Percentiles rank a stretch among this genome's conserved stretches.
phyloP scores from a whole-genome alignment of 2,329 filamentous ascomycete genomes.

The Alternaria sp. region DNA sequence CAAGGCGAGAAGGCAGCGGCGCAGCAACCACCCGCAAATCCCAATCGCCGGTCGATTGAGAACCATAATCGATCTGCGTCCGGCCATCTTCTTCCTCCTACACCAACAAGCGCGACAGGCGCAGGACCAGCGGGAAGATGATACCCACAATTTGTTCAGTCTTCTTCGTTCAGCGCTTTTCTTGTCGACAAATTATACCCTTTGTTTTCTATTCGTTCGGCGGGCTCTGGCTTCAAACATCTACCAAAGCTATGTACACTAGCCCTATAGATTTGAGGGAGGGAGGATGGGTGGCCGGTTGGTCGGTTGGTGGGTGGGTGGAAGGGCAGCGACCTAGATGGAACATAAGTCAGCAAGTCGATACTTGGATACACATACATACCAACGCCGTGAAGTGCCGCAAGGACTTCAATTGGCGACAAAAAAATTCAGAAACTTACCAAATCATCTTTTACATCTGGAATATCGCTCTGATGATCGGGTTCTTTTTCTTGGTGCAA shows the following conservation, averaged over 20 bases:
- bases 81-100: slow-evolving; percentile 44
- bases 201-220: slow-evolving; percentile 33
- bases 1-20: slow-evolving; percentile 49
- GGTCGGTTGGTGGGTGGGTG: background rate
- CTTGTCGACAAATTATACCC: slow-evolving; percentile 41
- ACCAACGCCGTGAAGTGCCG: slow-evolving; percentile 13
- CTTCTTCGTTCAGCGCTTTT: slow-evolving; percentile 16
- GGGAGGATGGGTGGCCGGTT: background rate
- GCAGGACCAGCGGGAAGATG: slow-evolving; percentile 13
- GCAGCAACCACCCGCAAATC: slow-evolving; percentile 32
- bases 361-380: slow-evolving; percentile 20
- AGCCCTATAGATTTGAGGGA: slow-evolving; percentile 10
- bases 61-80: slow-evolving; percentile 47
- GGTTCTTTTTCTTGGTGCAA: background rate
- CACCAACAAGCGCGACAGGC: slow-evolving; percentile 28
- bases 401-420: background rate
- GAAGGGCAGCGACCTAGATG: slow-evolving; percentile 18
- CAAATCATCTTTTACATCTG: background rate
- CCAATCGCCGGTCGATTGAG: slow-evolving; percentile 39
- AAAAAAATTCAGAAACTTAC: slow-evolving; percentile 29
- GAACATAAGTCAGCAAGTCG: slow-evolving; percentile 19
- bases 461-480: background rate
- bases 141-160: background rate
- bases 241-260: slow-evolving; percentile 35
- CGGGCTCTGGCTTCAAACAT: slow-evolving; percentile 21